Evolutionary conservation across 345 rosid genomes (phyloP).

Genomic region (Linum tenue): DNA sequence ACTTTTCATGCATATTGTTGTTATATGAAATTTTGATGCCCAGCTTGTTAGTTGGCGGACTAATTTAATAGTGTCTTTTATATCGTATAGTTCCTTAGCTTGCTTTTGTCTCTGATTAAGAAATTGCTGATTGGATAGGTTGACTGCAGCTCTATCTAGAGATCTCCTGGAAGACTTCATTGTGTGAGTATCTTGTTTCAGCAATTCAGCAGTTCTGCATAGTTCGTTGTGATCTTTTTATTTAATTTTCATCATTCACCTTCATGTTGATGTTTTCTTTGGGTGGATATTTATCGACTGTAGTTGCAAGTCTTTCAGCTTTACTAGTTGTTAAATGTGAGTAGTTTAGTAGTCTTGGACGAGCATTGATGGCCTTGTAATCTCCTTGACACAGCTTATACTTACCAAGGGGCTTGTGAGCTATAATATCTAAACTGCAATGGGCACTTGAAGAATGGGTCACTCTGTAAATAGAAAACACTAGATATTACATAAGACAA

Average conservation of each 20-base stretch:
- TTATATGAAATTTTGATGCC: neutral
- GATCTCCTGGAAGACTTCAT: slow-evolving; percentile 67
- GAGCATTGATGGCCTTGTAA: neutral
- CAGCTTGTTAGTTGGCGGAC: neutral
- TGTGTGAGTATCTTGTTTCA: slow-evolving; percentile 41
- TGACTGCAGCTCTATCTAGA: slow-evolving; percentile 77
- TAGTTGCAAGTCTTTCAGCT: neutral
- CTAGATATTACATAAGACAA: neutral
- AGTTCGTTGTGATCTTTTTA: neutral
- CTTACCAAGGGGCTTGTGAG: too few species aligned
- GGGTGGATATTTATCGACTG: neutral
- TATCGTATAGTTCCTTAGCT: neutral
- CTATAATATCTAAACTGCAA: neutral
- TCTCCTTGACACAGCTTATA: neutral
- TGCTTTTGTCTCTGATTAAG: neutral
- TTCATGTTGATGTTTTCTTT: neutral
- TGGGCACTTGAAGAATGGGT: neutral
- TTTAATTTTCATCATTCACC: neutral
- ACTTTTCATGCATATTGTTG: too few species aligned
- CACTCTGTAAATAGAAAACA: neutral
- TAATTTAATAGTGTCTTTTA: neutral
- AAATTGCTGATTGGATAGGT: slow-evolving; percentile 32
- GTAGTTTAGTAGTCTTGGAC: neutral
- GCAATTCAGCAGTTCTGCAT: neutral
- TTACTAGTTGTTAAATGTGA: neutral